Evolutionary conservation across 2,329 filamentous ascomycete species (phyloP).

Genomic region (Amphichorda felina): DNA sequence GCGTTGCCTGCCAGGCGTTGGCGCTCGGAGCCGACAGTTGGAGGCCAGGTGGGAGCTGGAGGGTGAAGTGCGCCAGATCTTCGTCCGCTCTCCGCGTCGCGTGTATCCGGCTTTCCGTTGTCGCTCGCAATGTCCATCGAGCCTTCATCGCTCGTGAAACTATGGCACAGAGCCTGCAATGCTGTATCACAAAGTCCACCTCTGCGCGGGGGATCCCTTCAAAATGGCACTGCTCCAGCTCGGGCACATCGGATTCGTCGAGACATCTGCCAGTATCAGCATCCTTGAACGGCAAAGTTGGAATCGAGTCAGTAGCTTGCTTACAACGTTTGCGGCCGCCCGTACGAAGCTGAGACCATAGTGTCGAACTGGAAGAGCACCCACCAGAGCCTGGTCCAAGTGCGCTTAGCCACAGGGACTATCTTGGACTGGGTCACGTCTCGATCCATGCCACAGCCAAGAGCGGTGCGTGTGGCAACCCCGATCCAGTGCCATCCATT

Average conservation of each 20-base stretch:
- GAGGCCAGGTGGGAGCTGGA: slow-evolving; percentile 14
- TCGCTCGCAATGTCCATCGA: slow-evolving; percentile 5
- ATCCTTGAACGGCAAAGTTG: background rate
- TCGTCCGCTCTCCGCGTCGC: slow-evolving; percentile 17
- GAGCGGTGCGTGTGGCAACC: slow-evolving; percentile 36
- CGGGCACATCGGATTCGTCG: slow-evolving; percentile 36
- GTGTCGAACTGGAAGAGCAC: slow-evolving; percentile 25
- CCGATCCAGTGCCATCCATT: slow-evolving; percentile 43
- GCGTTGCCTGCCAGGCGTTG: slow-evolving; percentile 15
- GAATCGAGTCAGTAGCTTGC: background rate
- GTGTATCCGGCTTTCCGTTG: slow-evolving; percentile 9
- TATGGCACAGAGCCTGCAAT: slow-evolving; percentile 36
- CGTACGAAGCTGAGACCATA: slow-evolving; percentile 25
- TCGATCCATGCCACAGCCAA: slow-evolving; percentile 40
- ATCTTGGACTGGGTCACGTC: slow-evolving; percentile 17
- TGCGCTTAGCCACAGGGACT: slow-evolving; percentile 16
- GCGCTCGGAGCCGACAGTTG: slow-evolving; percentile 9
- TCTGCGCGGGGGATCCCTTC: slow-evolving; percentile 25
- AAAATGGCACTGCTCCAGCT: slow-evolving; percentile 30
- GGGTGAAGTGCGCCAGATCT: slow-evolving; percentile 16
- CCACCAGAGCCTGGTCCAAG: slow-evolving; percentile 28
- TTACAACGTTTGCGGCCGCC: slow-evolving; percentile 36
- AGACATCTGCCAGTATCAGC: slow-evolving; percentile 18
- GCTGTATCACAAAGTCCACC: slow-evolving; percentile 30
- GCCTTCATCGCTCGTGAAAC: slow-evolving; percentile 24